Percentiles rank a stretch among this genome's conserved stretches.
These are phyloP conservation scores for Sclerotiophoma versabilis DNA, from an alignment of 2,329 filamentous ascomycete species.

Conservation along the genomic window DNA sequence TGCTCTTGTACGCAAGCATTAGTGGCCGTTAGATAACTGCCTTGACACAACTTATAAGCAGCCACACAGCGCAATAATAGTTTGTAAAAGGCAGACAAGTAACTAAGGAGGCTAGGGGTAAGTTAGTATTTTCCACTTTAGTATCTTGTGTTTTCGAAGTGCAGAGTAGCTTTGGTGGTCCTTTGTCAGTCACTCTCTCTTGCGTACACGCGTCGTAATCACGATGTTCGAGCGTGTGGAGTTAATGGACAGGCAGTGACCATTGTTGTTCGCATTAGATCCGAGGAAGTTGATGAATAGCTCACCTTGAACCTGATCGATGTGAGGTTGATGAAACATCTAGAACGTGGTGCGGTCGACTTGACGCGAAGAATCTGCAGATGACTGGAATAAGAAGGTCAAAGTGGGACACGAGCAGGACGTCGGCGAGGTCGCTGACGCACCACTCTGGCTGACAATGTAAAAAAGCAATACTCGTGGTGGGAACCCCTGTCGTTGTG, in stretches of 20 bases:
- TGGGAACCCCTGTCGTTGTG: constrained; percentile 13
- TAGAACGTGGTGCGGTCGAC: constrained; percentile 14
- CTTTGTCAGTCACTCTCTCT: no score
- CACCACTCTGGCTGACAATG: constrained; percentile 10
- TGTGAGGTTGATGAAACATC: constrained; percentile 7
- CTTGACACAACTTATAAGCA: no score
- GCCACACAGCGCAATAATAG: no score
- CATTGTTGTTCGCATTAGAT: background rate
- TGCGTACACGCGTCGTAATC: no score
- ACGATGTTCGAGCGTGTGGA: background rate
- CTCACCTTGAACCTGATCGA: background rate
- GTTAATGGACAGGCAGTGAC: background rate
- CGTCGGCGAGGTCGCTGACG: constrained; percentile 24
- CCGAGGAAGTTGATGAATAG: background rate
- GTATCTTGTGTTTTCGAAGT: no score
- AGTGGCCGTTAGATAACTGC: no score
- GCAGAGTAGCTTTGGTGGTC: no score
- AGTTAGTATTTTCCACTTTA: no score
- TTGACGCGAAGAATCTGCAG: constrained; percentile 22
- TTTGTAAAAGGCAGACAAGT: no score
- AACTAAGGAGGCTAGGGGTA: no score
- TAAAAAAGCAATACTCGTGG: constrained; percentile 21
- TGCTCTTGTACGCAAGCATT: no score
- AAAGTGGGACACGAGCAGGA: constrained; percentile 21
- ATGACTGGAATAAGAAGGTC: constrained; percentile 17